These are phyloP conservation scores for Paramecium sonneborni DNA, from an alignment of 73 alveolate species.

Conservation along the genomic window DNA sequence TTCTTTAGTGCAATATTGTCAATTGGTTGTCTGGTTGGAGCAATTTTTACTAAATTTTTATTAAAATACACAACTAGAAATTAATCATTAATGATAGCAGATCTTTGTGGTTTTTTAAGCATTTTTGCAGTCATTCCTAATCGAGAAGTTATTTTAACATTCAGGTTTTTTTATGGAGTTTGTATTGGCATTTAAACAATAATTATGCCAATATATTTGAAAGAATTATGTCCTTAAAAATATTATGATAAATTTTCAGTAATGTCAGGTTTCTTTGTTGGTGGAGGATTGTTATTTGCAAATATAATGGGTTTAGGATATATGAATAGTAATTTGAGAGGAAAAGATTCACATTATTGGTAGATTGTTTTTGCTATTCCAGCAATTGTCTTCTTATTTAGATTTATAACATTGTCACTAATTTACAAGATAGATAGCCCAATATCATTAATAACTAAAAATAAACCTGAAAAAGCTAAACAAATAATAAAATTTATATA, in stretches of 20 bases:
- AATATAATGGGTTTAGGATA: slow-evolving; percentile 18
- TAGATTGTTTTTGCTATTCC: slow-evolving; percentile 10
- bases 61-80: slow-evolving; percentile 1
- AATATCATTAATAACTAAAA: neutral
- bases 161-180: slow-evolving; percentile 11
- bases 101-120: slow-evolving; percentile 21
- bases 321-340: neutral
- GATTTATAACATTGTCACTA: neutral
- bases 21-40: neutral
- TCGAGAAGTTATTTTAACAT: slow-evolving; percentile 26
- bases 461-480: neutral
- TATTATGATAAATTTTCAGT: neutral
- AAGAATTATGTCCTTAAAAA: slow-evolving; percentile 30
- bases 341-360: slow-evolving; percentile 12
- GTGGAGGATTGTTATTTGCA: neutral
- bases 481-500: neutral
- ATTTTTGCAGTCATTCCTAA: neutral
- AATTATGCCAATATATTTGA: neutral
- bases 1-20: neutral
- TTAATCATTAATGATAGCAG: neutral
- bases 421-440: slow-evolving; percentile 14
- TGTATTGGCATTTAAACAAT: neutral
- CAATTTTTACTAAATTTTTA: neutral
- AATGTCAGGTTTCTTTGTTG: neutral
- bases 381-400: neutral